Evolutionary conservation across 2,329 filamentous ascomycete species (phyloP), one percentile per base, ranked within the genome.

Genomic region (Eurotiales sp.): DNA sequence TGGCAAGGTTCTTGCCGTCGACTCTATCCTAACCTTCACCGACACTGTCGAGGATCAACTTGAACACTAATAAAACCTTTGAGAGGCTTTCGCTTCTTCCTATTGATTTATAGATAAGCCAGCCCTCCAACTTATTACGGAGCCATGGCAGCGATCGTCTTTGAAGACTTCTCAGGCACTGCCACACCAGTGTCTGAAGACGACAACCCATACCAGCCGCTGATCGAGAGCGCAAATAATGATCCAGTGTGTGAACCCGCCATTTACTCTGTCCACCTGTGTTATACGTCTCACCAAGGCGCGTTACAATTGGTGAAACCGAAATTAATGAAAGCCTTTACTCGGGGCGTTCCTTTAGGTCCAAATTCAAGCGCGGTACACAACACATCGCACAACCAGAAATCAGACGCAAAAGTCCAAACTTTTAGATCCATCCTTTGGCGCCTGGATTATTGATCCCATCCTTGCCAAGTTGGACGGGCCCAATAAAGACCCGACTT

Each of bases 331-430:
- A 11, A 39, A 8, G 19, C 22, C 10, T 15, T 29, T 36, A 14
- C 43, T 32, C 17, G 30, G 27, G 3, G 10, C 22, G 3, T 8
- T 19, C 39, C 5, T 37, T 27, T 46, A 60, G 58, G 25, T 15
- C 17, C 72, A 84, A 61, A 85, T 95, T 10, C 88, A 91, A 71
- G 68, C 73, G 6, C 78, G 84, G 37, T 97, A 96, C 67, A 75
- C 80, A 10, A 77, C 75, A 1, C 92, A 97, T 64, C 85, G 92
- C 46, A 79, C 73, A 5, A 84, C 80, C 41, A 83, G 92, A 51
- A 95, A 95, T 64, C 76, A 72, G 3, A 84, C 91, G 60, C 90
- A 95, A 66, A 85, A 79, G 58, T 78, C 77, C 10, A 89, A 86
- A 60, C 85, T 96, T 53, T 77, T 95, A 3, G 77, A 84, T 1